These are phyloP conservation scores for Ampelocalamus luodianensis DNA, from an alignment of 176 grass and related monocot species.

Conservation along the genomic window DNA sequence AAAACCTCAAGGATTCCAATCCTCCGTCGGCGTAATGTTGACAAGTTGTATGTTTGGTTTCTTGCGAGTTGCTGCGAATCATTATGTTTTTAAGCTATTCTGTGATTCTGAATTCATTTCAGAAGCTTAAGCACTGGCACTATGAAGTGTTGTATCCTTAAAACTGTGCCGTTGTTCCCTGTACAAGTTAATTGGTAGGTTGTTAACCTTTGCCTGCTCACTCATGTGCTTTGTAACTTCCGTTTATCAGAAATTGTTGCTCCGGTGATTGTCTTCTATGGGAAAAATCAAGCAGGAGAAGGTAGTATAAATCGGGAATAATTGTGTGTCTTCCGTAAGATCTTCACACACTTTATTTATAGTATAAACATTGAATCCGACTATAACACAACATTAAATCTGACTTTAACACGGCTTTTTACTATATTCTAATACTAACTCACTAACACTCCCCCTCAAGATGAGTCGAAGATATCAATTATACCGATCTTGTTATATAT, in stretches of 20 bases:
- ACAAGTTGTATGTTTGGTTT: neutral
- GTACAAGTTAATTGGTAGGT: slow-evolving; percentile 8
- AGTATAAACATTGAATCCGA: too few species aligned
- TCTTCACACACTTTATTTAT: too few species aligned
- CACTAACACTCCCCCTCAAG: too few species aligned
- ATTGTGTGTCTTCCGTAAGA: too few species aligned
- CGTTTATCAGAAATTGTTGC: neutral
- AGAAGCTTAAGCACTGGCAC: slow-evolving; percentile 28
- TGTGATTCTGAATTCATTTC: slow-evolving; percentile 19
- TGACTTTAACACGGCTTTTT: too few species aligned
- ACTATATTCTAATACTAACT: too few species aligned
- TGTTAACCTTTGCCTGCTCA: neutral
- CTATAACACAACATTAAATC: too few species aligned
- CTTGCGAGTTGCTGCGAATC: neutral
- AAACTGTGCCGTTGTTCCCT: neutral
- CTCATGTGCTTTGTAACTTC: neutral
- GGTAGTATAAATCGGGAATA: too few species aligned
- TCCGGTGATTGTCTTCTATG: neutral
- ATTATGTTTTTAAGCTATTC: neutral
- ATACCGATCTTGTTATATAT: too few species aligned
- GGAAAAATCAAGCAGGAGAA: neutral
- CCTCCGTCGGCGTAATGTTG: slow-evolving; percentile 27
- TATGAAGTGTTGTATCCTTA: slow-evolving; percentile 10
- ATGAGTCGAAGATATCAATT: too few species aligned
- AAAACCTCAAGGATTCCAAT: slow-evolving; percentile 59